Conservation (phyloP, 2,329 filamentous ascomycete species). For the Verticillium dahliae region DNA sequence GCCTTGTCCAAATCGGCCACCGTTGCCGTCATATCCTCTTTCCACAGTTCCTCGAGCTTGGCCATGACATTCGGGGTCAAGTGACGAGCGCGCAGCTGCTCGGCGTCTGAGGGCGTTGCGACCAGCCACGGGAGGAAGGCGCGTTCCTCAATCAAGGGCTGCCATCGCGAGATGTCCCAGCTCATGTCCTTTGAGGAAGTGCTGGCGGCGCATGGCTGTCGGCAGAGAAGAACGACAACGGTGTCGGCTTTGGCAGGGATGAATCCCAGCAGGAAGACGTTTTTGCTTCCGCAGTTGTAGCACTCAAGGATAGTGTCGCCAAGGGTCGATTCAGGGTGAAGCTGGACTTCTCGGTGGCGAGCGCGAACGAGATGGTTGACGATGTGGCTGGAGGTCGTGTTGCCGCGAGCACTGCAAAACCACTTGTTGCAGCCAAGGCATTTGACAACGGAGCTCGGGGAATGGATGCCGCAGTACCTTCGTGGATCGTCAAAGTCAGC, state of each 20-base stretch:
- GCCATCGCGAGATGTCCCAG: slow-evolving; percentile 97
- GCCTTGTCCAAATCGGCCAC: slow-evolving; percentile 89
- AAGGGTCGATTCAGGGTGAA: slow-evolving; percentile 86
- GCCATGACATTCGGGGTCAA: slow-evolving; percentile 91
- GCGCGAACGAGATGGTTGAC: slow-evolving; percentile 97
- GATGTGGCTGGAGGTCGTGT: slow-evolving; percentile 94
- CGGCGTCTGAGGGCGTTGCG: slow-evolving; percentile 78
- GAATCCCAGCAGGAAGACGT: slow-evolving; percentile 94
- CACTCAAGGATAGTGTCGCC: slow-evolving; percentile 96
- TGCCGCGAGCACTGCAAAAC: slow-evolving; percentile 97
- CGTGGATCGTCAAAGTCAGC: background rate
- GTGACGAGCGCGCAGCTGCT: slow-evolving; percentile 91
- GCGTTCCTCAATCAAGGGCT: slow-evolving; percentile 93
- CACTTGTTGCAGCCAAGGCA: slow-evolving; percentile 94
- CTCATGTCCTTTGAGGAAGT: slow-evolving; percentile 99
- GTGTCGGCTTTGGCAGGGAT: slow-evolving; percentile 98
- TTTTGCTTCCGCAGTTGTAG: slow-evolving; percentile 99
- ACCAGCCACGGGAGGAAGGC: slow-evolving; percentile 95
- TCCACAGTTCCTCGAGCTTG: slow-evolving; percentile 97
- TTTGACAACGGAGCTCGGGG: slow-evolving; percentile 90
- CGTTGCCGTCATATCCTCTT: slow-evolving; percentile 84
- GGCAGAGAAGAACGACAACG: slow-evolving; percentile 91
- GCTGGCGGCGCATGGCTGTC: slow-evolving; percentile 90
- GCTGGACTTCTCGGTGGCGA: slow-evolving; percentile 96
- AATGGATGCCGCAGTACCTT: slow-evolving; percentile 96